Base-by-base conservation (phyloP, 2,329 filamentous ascomycete genomes). In the Scopulariopsis brevicaulis region DNA sequence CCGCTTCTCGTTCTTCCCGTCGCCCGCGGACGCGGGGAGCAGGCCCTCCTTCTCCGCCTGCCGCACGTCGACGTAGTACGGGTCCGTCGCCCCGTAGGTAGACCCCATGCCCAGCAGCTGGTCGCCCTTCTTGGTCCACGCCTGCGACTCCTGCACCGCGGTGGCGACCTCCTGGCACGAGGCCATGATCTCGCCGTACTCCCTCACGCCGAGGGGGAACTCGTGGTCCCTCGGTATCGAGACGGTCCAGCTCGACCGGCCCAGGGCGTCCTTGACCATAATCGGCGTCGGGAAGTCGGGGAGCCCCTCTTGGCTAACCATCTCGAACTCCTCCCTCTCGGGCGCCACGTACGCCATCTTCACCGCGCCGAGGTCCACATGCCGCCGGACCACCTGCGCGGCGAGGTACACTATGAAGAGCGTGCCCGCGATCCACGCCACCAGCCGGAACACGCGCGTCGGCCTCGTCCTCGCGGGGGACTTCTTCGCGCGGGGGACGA, bases 221-320 rank as follows among this genome's bases (percentile, higher is more conserved):
- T 77, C 74, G 53, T 78, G 74, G 59, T 77, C 78, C 7, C 78
- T 75, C 1, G 90, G 90, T 43, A 96, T 91, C 1, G 83, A 90
- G 12, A 95, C 81, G 0, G 90, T 94, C 90, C 90, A 95, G 67
- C 81, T 86, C 12, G 83, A 75, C 56, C 77, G 79, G 3, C 86
- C 87, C 52, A 77, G 74, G 28, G 75, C 72, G 70, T 91, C 87
- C 15, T 78, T 81, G 53, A 92, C 76, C 6, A 89, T 78, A 22
- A 94, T 77, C 0, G 89, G 87, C 0, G 86, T 87, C 0, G 89
- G 85, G 61, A 88, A 84, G 32, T 86, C 78, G 0, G 89, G 88
- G n/a, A 90, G 69, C 50, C 75, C 75, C 60, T 84, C 79, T 60
- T 83, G 83, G 43, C 78, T 81, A 8, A 88, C 79, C 77, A 89